These are phyloP conservation scores for Hypomyces perniciosus DNA, from an alignment of 2,329 filamentous ascomycete species.

Conservation along the genomic window DNA sequence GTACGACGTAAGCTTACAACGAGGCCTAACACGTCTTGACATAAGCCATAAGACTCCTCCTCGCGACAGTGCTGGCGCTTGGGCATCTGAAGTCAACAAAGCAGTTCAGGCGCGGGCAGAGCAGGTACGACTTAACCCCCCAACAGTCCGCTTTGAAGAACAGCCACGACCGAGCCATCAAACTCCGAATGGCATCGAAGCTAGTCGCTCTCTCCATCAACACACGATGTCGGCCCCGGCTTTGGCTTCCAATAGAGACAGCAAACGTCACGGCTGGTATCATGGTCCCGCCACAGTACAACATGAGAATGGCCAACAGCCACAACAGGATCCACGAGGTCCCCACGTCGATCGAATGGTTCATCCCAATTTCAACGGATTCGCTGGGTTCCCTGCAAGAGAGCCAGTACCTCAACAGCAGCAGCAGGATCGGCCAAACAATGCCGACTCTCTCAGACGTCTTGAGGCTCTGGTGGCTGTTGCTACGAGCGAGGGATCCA, in stretches of 20 bases:
- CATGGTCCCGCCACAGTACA: conserved; percentile 44
- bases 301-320: conserved; percentile 28
- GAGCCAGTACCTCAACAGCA: conserved; percentile 24
- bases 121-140: conserved; percentile 39
- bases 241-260: conserved; percentile 50
- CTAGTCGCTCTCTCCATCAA: conserved; percentile 39
- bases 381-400: conserved; percentile 43
- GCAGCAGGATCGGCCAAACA: conserved; percentile 24
- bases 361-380: conserved; percentile 50
- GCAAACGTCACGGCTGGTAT: conserved; percentile 68
- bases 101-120: conserved; percentile 51
- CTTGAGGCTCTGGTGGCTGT: conserved; percentile 40
- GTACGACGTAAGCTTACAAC: conserved; percentile 62
- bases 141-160: conserved; percentile 50
- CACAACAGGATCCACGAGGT: conserved; percentile 26
- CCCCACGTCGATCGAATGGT: conserved; percentile 51
- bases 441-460: conserved; percentile 30
- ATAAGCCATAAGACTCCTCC: conserved; percentile 49
- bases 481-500: conserved; percentile 38
- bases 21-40: conserved; percentile 60
- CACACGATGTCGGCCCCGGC: conserved; percentile 56
- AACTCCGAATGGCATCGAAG: conserved; percentile 22
- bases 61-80: conserved; percentile 46
- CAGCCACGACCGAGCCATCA: conserved; percentile 35
- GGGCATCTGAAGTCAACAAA: conserved; percentile 52